These are phyloP conservation scores for Malus orientalis DNA, from an alignment of 306 rosid species.

Conservation along the genomic window DNA sequence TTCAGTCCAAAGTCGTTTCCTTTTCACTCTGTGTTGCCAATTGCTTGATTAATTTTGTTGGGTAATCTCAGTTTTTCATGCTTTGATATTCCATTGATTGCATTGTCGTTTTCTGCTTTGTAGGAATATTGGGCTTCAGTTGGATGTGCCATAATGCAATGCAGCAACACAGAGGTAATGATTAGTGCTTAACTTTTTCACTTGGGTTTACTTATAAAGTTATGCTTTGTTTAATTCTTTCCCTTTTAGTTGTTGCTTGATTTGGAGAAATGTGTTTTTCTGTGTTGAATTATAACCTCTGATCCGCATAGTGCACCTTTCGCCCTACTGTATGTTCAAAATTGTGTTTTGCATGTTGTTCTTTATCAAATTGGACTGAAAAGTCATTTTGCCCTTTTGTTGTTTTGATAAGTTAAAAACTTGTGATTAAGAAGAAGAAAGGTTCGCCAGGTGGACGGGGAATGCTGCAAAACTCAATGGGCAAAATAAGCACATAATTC, in stretches of 20 bases:
- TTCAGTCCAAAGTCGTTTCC: not conserved
- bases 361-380: too few relatives aligned
- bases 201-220: not conserved
- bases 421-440: too few relatives aligned
- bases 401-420: too few relatives aligned
- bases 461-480: not conserved
- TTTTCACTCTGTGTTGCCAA: not conserved
- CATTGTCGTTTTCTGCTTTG: slow-evolving; percentile 4
- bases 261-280: not conserved
- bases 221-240: not conserved
- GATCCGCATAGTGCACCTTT: too few relatives aligned
- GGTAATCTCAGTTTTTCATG: not conserved
- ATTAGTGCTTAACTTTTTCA: not conserved
- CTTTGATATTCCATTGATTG: not conserved
- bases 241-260: not conserved
- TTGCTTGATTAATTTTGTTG: not conserved
- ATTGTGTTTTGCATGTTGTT: too few relatives aligned
- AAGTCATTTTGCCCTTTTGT: too few relatives aligned
- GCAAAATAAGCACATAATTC: not conserved
- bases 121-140: slow-evolving; percentile 98
- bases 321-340: too few relatives aligned
- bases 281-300: too few relatives aligned
- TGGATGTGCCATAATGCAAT: slow-evolving; percentile 97
- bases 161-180: slow-evolving; percentile 94
- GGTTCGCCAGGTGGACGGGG: too few relatives aligned